phyloP scores from a whole-genome alignment of 768 basidiomycete species.

The Rhodotorula kratochvilovae region DNA sequence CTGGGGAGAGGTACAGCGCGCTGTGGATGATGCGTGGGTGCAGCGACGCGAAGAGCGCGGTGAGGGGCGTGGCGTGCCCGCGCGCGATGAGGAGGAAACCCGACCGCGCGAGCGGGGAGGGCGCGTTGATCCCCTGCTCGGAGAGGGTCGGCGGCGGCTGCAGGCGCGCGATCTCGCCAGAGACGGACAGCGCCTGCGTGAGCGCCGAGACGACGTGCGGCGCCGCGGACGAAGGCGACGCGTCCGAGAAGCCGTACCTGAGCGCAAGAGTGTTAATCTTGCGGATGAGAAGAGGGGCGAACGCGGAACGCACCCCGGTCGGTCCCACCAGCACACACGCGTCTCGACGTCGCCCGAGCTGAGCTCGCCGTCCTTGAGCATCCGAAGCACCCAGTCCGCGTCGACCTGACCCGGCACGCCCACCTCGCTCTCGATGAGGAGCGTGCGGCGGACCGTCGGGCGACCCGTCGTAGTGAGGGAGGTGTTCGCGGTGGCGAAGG shows the following conservation, averaged over 20 bases:
- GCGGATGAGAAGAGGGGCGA: not conserved
- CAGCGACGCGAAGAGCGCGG: slow-evolving; percentile 33
- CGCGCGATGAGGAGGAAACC: slow-evolving; percentile 35
- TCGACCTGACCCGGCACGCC: slow-evolving; percentile 26
- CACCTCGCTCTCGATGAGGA: slow-evolving; percentile 36
- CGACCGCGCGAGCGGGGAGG: slow-evolving; percentile 32
- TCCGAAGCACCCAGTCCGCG: slow-evolving; percentile 29
- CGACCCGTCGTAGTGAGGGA: not conserved
- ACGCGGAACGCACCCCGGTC: slow-evolving; percentile 24
- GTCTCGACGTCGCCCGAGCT: slow-evolving; percentile 27
- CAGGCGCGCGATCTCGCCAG: slow-evolving; percentile 37
- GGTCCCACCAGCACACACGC: slow-evolving; percentile 37
- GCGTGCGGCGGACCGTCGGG: slow-evolving; percentile 31
- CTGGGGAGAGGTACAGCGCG: slow-evolving; percentile 31
- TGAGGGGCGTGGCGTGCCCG: slow-evolving; percentile 15
- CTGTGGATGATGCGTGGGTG: slow-evolving; percentile 33
- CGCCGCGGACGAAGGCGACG: slow-evolving; percentile 9
- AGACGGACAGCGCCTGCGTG: slow-evolving; percentile 30
- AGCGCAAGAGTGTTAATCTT: not conserved
- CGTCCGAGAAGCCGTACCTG: slow-evolving; percentile 38
- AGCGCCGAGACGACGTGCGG: slow-evolving; percentile 31
- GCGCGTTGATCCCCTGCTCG: not conserved
- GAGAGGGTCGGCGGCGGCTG: slow-evolving; percentile 27
- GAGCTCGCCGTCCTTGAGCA: slow-evolving; percentile 35
- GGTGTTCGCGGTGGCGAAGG: not conserved